Percentiles rank a stretch among this genome's conserved stretches.
Evolutionary conservation across 768 basidiomycete species (phyloP).

Genomic region (Clavulina sp.): DNA sequence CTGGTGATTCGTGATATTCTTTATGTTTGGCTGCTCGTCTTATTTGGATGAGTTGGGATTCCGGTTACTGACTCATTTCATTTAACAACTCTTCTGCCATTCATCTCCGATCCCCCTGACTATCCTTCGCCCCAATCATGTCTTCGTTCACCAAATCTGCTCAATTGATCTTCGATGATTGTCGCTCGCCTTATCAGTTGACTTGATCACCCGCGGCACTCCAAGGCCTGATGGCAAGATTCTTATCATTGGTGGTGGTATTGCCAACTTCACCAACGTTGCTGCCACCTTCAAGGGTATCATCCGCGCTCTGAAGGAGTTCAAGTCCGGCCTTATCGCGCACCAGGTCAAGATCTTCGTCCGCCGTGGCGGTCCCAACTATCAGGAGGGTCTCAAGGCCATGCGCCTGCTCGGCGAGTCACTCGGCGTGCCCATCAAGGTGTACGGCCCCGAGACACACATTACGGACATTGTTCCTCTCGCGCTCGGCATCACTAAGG

Average conservation of each 20-base stretch:
- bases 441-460: slow-evolving; percentile 95
- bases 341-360: slow-evolving; percentile 91
- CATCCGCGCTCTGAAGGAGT: slow-evolving; percentile 91
- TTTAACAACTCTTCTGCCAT: too few relatives aligned
- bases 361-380: slow-evolving; percentile 96
- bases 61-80: too few relatives aligned
- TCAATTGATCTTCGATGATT: neutral
- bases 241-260: slow-evolving; percentile 98
- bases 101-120: too few relatives aligned
- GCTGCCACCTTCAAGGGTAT: slow-evolving; percentile 99
- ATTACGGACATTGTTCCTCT: slow-evolving; percentile 98
- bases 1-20: too few relatives aligned
- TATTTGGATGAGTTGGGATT: too few relatives aligned
- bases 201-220: slow-evolving; percentile 82
- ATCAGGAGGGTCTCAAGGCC: slow-evolving; percentile 96
- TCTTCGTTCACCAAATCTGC: too few relatives aligned
- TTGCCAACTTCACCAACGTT: slow-evolving; percentile 99
- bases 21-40: too few relatives aligned
- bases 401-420: slow-evolving; percentile 94
- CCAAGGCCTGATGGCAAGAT: slow-evolving; percentile 73
- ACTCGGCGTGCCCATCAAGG: slow-evolving; percentile 90
- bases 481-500: slow-evolving; percentile 67
- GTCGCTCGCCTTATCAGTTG: slow-evolving; percentile 32
- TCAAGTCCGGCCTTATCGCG: slow-evolving; percentile 64
- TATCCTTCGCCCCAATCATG: too few relatives aligned